A percentile compares a stretch with the other conserved stretches of the same genome.
Evolutionary conservation across 2,329 filamentous ascomycete genomes (phyloP).

Genomic region (Xylaria sp.): DNA sequence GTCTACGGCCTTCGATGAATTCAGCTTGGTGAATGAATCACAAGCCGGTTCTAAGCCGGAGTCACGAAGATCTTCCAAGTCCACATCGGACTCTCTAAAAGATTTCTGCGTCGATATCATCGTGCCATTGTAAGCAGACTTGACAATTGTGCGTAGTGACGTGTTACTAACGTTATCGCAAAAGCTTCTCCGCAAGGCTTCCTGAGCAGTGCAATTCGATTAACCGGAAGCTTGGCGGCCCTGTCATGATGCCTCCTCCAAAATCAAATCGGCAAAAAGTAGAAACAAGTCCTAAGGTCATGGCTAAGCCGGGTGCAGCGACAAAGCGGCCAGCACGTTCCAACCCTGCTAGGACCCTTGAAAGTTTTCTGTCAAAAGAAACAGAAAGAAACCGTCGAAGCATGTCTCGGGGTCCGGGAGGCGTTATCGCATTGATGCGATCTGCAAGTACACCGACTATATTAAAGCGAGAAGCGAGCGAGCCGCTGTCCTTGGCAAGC

Average conservation of each 20-base stretch:
- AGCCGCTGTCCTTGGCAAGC: constrained; percentile 62
- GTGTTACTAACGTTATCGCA: constrained; percentile 48
- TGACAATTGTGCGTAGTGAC: not conserved
- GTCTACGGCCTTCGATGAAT: constrained; percentile 72
- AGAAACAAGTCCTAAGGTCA: constrained; percentile 56
- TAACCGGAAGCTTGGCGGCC: constrained; percentile 80
- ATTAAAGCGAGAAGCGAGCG: constrained; percentile 76
- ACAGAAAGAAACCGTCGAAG: constrained; percentile 64
- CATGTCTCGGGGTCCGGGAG: constrained; percentile 66
- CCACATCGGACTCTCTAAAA: constrained; percentile 70
- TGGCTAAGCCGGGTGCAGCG: constrained; percentile 62
- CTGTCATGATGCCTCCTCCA: constrained; percentile 65
- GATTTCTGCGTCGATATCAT: constrained; percentile 86
- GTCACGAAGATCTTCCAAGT: constrained; percentile 53
- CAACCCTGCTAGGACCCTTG: constrained; percentile 63
- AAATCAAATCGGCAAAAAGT: constrained; percentile 61
- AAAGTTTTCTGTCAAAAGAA: constrained; percentile 68
- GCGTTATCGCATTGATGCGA: constrained; percentile 71
- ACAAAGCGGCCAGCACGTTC: constrained; percentile 58
- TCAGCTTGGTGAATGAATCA: constrained; percentile 60
- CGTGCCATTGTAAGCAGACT: constrained; percentile 74
- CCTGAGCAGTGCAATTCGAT: constrained; percentile 75
- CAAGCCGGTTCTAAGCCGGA: constrained; percentile 52
- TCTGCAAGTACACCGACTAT: constrained; percentile 74
- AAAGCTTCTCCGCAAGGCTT: constrained; percentile 78